These are phyloP conservation scores for Claviceps sp. DNA, from an alignment of 2,329 filamentous ascomycete genomes.

Conservation along the genomic window DNA sequence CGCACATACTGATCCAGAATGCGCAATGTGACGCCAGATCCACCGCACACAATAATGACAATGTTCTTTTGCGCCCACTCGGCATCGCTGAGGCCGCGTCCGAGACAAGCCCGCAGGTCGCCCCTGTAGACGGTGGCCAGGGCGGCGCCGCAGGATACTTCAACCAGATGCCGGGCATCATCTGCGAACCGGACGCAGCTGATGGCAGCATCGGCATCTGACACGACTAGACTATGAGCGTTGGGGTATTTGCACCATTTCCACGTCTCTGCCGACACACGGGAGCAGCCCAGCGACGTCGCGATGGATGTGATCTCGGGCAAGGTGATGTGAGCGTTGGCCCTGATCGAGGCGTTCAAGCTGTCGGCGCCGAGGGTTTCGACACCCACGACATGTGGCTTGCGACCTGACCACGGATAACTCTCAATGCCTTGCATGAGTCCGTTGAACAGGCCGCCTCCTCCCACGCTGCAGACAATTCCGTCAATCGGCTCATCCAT, in stretches of 20 bases:
- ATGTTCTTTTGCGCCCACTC: constrained; percentile 57
- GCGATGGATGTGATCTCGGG: constrained; percentile 63
- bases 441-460: constrained; percentile 68
- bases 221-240: constrained; percentile 23
- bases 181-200: constrained; percentile 67
- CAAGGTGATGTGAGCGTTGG: constrained; percentile 46
- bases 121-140: constrained; percentile 56
- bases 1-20: constrained; percentile 46
- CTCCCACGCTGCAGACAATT: constrained; percentile 67
- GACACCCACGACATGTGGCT: constrained; percentile 50
- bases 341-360: constrained; percentile 47
- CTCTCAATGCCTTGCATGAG: constrained; percentile 55
- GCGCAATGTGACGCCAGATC: constrained; percentile 50
- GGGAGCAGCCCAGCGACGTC: constrained; percentile 57
- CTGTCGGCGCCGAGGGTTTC: constrained; percentile 67
- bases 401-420: constrained; percentile 18
- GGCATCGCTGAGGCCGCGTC: constrained; percentile 35
- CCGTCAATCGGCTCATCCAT: constrained; percentile 43
- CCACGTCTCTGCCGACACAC: constrained; percentile 56
- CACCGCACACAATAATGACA: constrained; percentile 77
- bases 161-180: constrained; percentile 69
- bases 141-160: constrained; percentile 74
- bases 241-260: constrained; percentile 41
- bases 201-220: constrained; percentile 58
- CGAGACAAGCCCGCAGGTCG: constrained; percentile 46